Percentiles rank a stretch among this genome's conserved stretches.
Evolutionary conservation across 176 grass and related monocot species (phyloP).

Genomic region (Juncus inflexus): DNA sequence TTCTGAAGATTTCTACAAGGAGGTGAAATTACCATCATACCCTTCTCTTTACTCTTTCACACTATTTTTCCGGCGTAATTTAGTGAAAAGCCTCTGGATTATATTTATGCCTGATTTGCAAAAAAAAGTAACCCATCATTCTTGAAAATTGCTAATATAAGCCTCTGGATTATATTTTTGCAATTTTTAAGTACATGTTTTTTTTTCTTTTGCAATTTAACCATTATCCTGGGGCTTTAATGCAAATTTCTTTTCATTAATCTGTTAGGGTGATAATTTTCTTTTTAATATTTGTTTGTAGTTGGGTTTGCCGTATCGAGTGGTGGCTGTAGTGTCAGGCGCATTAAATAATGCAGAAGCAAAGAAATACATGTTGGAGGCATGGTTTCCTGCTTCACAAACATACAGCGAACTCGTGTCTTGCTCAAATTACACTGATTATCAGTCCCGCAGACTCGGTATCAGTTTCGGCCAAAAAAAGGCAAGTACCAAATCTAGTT

Average conservation of each 20-base stretch:
- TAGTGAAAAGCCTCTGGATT: too few relatives aligned
- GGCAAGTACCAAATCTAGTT: constrained; percentile 25
- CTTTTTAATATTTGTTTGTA: constrained; percentile 22
- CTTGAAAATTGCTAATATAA: too few relatives aligned
- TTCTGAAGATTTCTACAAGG: constrained; percentile 1
- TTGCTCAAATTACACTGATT: constrained; percentile 95
- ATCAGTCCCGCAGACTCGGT: constrained; percentile 81
- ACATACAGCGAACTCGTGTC: constrained; percentile 81
- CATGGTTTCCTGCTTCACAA: constrained; percentile 91
- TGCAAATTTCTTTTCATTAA: too few relatives aligned
- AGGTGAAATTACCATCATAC: neutral
- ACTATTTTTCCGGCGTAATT: too few relatives aligned
- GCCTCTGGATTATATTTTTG: too few relatives aligned
- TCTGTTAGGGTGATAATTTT: too few relatives aligned
- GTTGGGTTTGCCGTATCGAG: constrained; percentile 79
- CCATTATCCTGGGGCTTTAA: too few relatives aligned
- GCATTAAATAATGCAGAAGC: constrained; percentile 89
- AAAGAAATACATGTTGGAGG: constrained; percentile 92
- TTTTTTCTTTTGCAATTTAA: too few relatives aligned
- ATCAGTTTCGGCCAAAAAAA: constrained; percentile 90
- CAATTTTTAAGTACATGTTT: too few relatives aligned
- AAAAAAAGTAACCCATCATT: too few relatives aligned
- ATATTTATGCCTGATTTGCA: too few relatives aligned
- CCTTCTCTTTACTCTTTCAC: too few relatives aligned
- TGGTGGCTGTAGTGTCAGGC: constrained; percentile 84